Base-by-base conservation (phyloP, 306 rosid species). In the Canavalia gladiata region DNA sequence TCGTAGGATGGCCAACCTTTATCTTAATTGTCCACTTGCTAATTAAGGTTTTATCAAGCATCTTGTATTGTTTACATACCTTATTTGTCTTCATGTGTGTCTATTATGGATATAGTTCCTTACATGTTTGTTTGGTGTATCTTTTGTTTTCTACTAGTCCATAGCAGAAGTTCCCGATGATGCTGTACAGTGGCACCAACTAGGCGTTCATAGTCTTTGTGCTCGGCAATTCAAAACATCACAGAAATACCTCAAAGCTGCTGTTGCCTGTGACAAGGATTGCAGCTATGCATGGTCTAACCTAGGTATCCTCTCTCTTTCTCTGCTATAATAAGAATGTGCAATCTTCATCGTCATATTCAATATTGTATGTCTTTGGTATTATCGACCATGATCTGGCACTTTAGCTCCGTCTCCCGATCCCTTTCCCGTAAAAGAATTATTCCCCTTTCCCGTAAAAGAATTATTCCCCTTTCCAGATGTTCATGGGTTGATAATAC, bases 181-280 rank as follows among this genome's bases (percentile, higher is more conserved):
- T 85, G 90, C 94, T 72, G 91, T 93, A 69, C 98, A 87, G 58
- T 95, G 97, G 99, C 97, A 90, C 83, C 99, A 95, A 87, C 94
- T 93, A 66, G 99, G 98, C 50, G 94, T 93, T 64, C 99, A 95
- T 84, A 90, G 86, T 82, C 98, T 95, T 33, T 89, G 92, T 83
- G 87, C 96, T 8, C 89, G 76, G 87, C 92, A 95, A 77, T 93
- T 91, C 83, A 91, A 85, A 83, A 78, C 88, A 82, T 93, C 97
- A 43, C 96, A 93, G 50, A 89, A 74, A 85, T 89, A 91, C 86
- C 92, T 95, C 74, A 95, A 95, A 85, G 92, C 94, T 67, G 93
- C 97, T 39, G 84, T 93, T 80, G 87, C 97, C 47, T 90, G 89
- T 41, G 90, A 89, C 76, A 89, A 81, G 55, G 85, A 86, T 56